These are phyloP conservation scores for Fusarium sambucinum DNA, from an alignment of 2,329 filamentous ascomycete species.

Conservation along the genomic window DNA sequence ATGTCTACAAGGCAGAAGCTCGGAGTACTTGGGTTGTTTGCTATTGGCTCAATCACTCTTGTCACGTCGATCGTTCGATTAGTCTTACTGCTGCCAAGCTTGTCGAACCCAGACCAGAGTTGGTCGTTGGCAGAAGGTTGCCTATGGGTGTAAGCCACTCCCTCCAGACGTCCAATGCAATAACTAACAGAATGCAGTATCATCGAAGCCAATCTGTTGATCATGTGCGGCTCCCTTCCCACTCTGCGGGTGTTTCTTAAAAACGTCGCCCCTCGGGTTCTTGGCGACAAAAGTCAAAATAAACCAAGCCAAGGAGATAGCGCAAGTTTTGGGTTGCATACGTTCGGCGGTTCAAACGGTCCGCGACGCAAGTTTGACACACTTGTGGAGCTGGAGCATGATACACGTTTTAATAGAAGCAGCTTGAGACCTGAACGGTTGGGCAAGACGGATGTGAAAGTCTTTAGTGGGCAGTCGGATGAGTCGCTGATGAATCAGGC, in stretches of 20 bases:
- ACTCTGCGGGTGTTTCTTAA: slow-evolving; percentile 16
- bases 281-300: slow-evolving; percentile 9
- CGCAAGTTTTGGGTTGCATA: slow-evolving; percentile 5
- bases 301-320: slow-evolving; percentile 1
- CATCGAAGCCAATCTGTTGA: slow-evolving; percentile 14
- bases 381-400: slow-evolving; percentile 15
- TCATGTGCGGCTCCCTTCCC: slow-evolving; percentile 18
- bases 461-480: background rate
- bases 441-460: slow-evolving; percentile 6
- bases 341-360: slow-evolving; percentile 11
- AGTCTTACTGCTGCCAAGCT: slow-evolving; percentile 4
- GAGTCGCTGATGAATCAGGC: background rate
- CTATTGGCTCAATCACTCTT: slow-evolving; percentile 14
- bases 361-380: slow-evolving; percentile 20
- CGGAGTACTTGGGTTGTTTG: slow-evolving; percentile 4
- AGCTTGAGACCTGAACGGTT: background rate
- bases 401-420: slow-evolving; percentile 6
- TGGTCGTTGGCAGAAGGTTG: slow-evolving; percentile 22
- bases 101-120: slow-evolving; percentile 12
- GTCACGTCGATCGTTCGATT: slow-evolving; percentile 15
- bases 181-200: background rate
- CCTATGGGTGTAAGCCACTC: slow-evolving; percentile 13
- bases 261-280: slow-evolving; percentile 13
- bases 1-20: slow-evolving; percentile 15
- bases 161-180: accelerated